Percentiles rank a stretch among this genome's conserved stretches.
phyloP scores from a whole-genome alignment of 2,329 filamentous ascomycete genomes.

The Cytospora paraplurivora region DNA sequence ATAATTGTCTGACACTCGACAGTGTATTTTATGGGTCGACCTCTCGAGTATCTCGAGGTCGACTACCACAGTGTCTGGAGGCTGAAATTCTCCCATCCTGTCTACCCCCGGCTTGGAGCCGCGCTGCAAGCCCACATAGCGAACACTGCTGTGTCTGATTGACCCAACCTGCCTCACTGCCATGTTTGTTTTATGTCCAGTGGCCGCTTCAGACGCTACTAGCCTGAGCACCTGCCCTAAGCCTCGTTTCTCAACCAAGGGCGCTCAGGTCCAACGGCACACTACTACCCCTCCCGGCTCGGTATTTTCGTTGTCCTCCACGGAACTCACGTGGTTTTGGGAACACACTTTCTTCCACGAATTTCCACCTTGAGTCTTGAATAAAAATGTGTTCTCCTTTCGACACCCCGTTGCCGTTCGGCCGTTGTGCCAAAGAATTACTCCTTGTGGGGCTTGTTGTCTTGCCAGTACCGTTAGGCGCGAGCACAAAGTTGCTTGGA shows the following conservation, averaged over 20 bases:
- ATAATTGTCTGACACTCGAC: too few relatives aligned
- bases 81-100: too few relatives aligned
- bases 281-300: conserved; percentile 89
- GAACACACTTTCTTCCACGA: conserved; percentile 77
- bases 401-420: conserved; percentile 31
- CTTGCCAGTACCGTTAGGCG: conserved; percentile 59
- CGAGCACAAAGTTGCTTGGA: conserved; percentile 74
- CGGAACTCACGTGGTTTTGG: conserved; percentile 83
- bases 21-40: too few relatives aligned
- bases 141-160: not conserved
- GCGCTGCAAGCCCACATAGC: not conserved
- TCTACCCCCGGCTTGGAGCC: too few relatives aligned
- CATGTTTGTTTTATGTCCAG: not conserved
- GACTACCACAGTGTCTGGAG: too few relatives aligned
- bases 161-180: not conserved
- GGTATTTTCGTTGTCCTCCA: conserved; percentile 75
- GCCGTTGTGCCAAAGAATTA: conserved; percentile 37
- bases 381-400: conserved; percentile 56
- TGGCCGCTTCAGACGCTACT: not conserved
- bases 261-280: conserved; percentile 82
- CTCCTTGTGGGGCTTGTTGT: conserved; percentile 50
- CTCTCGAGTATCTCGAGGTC: too few relatives aligned
- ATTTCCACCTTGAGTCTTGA: conserved; percentile 82
- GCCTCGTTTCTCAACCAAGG: conserved; percentile 40
- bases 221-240: not conserved